Evolutionary conservation across 1,284 basidiomycete species (phyloP).

Genomic region (Trametes sp.): DNA sequence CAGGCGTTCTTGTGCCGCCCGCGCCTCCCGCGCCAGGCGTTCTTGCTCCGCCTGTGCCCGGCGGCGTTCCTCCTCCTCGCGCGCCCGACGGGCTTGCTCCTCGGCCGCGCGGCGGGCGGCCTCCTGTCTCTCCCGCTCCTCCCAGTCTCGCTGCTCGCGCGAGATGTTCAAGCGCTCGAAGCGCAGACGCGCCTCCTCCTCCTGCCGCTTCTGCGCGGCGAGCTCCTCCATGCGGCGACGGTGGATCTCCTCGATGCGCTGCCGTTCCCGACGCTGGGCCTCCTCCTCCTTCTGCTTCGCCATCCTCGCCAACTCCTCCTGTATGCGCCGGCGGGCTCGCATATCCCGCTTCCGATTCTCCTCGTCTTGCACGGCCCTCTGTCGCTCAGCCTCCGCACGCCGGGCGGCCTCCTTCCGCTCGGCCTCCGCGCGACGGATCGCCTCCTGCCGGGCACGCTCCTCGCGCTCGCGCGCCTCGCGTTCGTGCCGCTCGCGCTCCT

Average conservation of each 20-base stretch:
- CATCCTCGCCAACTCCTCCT: neutral
- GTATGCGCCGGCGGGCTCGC: neutral
- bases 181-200: neutral
- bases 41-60: neutral
- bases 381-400: neutral
- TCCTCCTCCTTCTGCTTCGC: neutral
- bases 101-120: neutral
- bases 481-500: neutral
- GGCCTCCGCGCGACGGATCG: too few relatives aligned
- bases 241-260: constrained; percentile 3
- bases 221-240: neutral
- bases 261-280: neutral
- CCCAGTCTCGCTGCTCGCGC: neutral
- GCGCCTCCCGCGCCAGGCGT: neutral
- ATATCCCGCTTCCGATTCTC: neutral
- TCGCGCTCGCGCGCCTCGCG: too few relatives aligned
- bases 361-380: neutral
- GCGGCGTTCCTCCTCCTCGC: too few relatives aligned
- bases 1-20: constrained; percentile 6
- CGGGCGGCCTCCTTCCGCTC: neutral
- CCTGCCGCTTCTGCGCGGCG: constrained; percentile 9
- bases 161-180: neutral
- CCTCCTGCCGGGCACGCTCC: too few relatives aligned
- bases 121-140: neutral
- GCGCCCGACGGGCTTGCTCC: neutral